These are phyloP conservation scores for Tieghemostelium lacteum DNA, from an alignment of 78 protist species.

Conservation along the genomic window DNA sequence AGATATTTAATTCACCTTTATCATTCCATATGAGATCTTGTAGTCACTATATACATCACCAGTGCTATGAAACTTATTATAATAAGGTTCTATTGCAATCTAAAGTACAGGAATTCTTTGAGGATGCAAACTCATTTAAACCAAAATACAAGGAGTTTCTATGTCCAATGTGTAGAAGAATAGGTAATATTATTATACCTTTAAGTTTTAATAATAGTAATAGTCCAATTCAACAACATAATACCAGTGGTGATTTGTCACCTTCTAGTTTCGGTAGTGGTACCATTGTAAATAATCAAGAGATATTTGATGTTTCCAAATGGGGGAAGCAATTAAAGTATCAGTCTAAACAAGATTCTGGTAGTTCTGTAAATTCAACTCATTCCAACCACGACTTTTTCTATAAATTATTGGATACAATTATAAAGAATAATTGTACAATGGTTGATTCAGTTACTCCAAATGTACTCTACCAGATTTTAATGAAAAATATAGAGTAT, in stretches of 20 bases:
- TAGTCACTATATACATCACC: slow-evolving; percentile 62
- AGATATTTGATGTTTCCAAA: neutral
- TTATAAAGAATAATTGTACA: neutral
- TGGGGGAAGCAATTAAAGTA: slow-evolving; percentile 12
- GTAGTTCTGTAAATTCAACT: neutral
- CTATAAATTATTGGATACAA: neutral
- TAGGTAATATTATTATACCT: slow-evolving; percentile 56
- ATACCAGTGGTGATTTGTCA: neutral
- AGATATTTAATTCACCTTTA: slow-evolving; percentile 25
- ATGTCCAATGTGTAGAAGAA: slow-evolving; percentile 74
- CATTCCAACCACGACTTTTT: neutral
- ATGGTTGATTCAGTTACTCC: slow-evolving; percentile 12
- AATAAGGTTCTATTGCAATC: slow-evolving; percentile 5
- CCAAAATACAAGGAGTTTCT: slow-evolving; percentile 24
- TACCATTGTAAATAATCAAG: neutral
- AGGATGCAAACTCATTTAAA: neutral
- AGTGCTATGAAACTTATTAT: slow-evolving; percentile 21
- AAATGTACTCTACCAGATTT: slow-evolving; percentile 17
- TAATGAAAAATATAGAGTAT: slow-evolving; percentile 55
- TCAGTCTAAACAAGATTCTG: slow-evolving; percentile 6
- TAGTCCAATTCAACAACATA: neutral
- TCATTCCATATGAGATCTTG: slow-evolving; percentile 53
- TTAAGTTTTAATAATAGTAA: neutral
- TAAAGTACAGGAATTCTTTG: neutral
- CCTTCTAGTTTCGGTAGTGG: neutral